These are phyloP conservation scores for Asterophora lycoperdoides DNA, from an alignment of 768 basidiomycete genomes.

Conservation along the genomic window DNA sequence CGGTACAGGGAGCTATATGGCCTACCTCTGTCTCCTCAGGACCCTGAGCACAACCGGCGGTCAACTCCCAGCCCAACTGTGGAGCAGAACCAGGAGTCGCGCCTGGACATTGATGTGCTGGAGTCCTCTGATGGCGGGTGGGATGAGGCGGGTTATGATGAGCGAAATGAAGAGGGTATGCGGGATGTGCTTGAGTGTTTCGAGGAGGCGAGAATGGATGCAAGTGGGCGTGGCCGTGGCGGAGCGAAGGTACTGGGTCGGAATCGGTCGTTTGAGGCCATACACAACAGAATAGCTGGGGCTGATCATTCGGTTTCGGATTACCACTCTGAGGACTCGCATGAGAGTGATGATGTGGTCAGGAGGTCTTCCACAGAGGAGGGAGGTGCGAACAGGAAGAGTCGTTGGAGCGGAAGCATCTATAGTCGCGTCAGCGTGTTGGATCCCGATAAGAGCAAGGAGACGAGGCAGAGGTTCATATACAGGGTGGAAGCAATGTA, in stretches of 20 bases:
- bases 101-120: conserved; percentile 1
- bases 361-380: conserved; percentile 22
- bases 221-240: conserved; percentile 5
- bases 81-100: conserved; percentile 7
- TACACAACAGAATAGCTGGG: conserved; percentile 9
- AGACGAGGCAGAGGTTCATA: conserved; percentile 46
- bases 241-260: conserved; percentile 24
- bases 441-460: conserved; percentile 49
- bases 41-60: conserved; percentile 2
- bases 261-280: conserved; percentile 26
- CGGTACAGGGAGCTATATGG: conserved; percentile 31
- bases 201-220: conserved; percentile 19
- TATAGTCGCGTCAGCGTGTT: conserved; percentile 51
- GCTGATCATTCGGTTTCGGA: conserved; percentile 11
- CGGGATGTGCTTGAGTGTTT: conserved; percentile 37
- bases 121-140: conserved; percentile 20
- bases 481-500: conserved; percentile 51
- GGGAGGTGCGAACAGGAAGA: conserved; percentile 27
- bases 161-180: conserved; percentile 29
- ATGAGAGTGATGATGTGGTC: conserved; percentile 11
- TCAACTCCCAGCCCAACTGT: conserved; percentile 1
- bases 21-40: conserved; percentile 11
- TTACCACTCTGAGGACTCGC: conserved; percentile 11
- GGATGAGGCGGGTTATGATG: conserved; percentile 21
- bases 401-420: conserved; percentile 43